Percentiles rank a stretch among this genome's conserved stretches.
phyloP scores from a whole-genome alignment of 1,284 basidiomycete genomes.

The Moniliophthora roreri region DNA sequence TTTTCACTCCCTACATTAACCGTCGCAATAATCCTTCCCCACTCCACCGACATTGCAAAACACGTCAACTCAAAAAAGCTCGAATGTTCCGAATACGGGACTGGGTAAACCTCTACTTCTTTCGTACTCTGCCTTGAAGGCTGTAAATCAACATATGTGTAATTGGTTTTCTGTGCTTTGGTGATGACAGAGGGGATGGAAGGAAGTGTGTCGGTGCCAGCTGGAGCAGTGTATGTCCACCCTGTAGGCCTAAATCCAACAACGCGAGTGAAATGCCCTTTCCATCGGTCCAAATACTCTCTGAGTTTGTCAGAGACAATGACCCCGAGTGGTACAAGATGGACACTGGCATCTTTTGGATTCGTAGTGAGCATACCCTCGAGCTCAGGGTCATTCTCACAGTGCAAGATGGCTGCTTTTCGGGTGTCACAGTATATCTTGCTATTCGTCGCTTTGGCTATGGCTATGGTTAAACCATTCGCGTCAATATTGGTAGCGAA shows the following conservation, averaged over 20 bases:
- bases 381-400: conserved; percentile 82
- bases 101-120: conserved; percentile 76
- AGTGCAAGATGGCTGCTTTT: conserved; percentile 79
- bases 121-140: conserved; percentile 73
- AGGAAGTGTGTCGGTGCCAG: conserved; percentile 63
- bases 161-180: conserved; percentile 63
- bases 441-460: conserved; percentile 80
- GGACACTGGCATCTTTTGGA: conserved; percentile 78
- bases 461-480: conserved; percentile 53
- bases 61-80: conserved; percentile 94
- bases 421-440: conserved; percentile 90
- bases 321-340: conserved; percentile 80
- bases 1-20: conserved; percentile 88
- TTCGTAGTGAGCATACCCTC: conserved; percentile 78
- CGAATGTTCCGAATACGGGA: conserved; percentile 96
- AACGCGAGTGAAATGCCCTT: conserved; percentile 71
- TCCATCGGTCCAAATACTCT: conserved; percentile 76
- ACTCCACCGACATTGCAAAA: conserved; percentile 85
- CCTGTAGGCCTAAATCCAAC: conserved; percentile 92
- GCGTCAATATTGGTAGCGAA: background rate
- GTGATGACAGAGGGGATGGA: conserved; percentile 68
- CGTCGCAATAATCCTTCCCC: conserved; percentile 89
- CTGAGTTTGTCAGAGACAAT: conserved; percentile 81
- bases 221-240: conserved; percentile 82
- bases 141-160: conserved; percentile 67